Percentiles rank a stretch among this genome's conserved stretches.
These are phyloP conservation scores for Wallacemonas sp. DNA, from an alignment of 208 protist species.

Conservation along the genomic window DNA sequence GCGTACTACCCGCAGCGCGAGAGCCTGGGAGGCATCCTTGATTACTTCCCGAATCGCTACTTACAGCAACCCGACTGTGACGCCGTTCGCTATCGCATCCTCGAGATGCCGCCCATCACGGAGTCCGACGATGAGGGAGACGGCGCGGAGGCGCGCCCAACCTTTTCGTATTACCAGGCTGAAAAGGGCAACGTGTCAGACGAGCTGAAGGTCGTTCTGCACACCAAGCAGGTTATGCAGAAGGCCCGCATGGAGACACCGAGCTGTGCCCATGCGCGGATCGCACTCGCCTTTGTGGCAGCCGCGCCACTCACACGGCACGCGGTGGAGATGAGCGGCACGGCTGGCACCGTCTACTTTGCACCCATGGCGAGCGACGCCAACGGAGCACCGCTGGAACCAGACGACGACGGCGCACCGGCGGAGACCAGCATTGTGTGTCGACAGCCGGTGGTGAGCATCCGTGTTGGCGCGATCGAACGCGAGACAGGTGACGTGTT, in stretches of 20 bases:
- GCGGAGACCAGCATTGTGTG: background rate
- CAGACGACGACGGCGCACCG: background rate
- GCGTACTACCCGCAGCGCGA: background rate
- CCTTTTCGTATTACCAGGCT: background rate
- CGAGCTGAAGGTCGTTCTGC: background rate
- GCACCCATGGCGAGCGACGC: background rate
- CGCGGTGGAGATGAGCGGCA: background rate
- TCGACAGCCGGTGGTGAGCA: background rate
- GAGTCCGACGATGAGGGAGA: background rate
- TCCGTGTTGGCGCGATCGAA: slow-evolving; percentile 1
- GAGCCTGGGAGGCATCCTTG: background rate
- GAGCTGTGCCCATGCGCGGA: background rate
- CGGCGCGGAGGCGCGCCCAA: background rate
- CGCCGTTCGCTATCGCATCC: background rate
- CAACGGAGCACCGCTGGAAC: background rate
- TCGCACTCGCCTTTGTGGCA: background rate
- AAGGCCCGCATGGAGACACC: background rate
- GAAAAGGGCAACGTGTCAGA: background rate
- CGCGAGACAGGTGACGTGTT: background rate
- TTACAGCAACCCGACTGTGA: background rate
- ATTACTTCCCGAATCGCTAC: background rate
- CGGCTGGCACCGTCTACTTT: background rate
- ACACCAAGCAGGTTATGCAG: background rate
- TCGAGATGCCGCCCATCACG: background rate
- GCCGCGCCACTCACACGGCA: background rate